Evolutionary conservation across 1,284 basidiomycete genomes (phyloP).

Genomic region (Sporisorium graminicola): DNA sequence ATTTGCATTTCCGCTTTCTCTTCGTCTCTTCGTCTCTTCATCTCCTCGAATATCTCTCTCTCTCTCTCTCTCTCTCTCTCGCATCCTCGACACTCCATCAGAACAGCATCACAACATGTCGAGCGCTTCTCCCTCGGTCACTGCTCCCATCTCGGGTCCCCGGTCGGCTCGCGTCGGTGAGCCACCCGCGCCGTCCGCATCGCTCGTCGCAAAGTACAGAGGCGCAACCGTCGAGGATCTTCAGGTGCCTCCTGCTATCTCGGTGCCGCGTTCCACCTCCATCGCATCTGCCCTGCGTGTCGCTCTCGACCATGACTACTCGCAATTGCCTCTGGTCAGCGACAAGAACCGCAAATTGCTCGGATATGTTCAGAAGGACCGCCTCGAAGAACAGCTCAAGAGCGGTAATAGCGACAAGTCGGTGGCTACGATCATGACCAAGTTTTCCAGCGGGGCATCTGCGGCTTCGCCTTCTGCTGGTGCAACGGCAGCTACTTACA

Average conservation of each 20-base stretch:
- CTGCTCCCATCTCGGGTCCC: constrained; percentile 59
- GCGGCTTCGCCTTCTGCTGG: constrained; percentile 21
- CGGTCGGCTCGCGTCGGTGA: constrained; percentile 49
- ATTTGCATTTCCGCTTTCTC: neutral
- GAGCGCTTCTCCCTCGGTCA: constrained; percentile 34
- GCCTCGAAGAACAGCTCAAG: constrained; percentile 49
- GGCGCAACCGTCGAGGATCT: constrained; percentile 65
- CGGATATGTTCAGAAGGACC: constrained; percentile 64
- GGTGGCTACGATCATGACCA: constrained; percentile 56
- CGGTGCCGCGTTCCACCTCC: constrained; percentile 49
- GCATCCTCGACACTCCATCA: neutral
- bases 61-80: neutral
- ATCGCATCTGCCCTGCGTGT: constrained; percentile 51
- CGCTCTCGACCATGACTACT: constrained; percentile 65
- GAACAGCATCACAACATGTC: constrained; percentile 21
- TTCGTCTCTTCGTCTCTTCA: no score
- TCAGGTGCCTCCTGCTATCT: constrained; percentile 63
- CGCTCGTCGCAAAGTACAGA: constrained; percentile 55
- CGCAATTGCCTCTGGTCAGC: constrained; percentile 59
- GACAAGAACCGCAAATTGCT: constrained; percentile 56
- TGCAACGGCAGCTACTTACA: constrained; percentile 43
- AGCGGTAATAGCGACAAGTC: constrained; percentile 40
- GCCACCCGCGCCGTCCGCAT: constrained; percentile 48
- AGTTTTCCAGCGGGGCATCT: constrained; percentile 45
- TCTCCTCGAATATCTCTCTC: no score